A percentile compares a stretch with the other conserved stretches of the same genome.
phyloP scores from a whole-genome alignment of 2,329 filamentous ascomycete genomes.

The Penicillium sp. region DNA sequence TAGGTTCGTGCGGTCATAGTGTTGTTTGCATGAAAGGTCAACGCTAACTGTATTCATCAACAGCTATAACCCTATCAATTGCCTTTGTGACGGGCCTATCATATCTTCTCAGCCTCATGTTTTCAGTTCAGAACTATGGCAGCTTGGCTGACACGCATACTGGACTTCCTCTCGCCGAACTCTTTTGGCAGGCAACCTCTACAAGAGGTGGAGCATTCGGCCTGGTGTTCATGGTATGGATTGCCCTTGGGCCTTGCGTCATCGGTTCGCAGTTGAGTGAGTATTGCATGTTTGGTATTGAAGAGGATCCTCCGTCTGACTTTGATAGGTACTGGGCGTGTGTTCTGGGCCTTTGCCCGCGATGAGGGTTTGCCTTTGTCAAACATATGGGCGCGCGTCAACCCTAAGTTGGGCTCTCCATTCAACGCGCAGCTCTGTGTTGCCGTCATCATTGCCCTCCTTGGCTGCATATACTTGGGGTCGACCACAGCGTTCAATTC shows the following conservation, averaged over 20 bases:
- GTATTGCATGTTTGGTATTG: slow-evolving; percentile 36
- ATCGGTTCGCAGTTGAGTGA: slow-evolving; percentile 35
- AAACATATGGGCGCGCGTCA: slow-evolving; percentile 42
- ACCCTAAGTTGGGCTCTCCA: slow-evolving; percentile 43
- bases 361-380: slow-evolving; percentile 47
- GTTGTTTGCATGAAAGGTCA: slow-evolving; percentile 8
- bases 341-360: slow-evolving; percentile 59
- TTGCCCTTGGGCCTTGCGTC: slow-evolving; percentile 35
- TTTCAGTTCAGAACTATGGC: slow-evolving; percentile 50
- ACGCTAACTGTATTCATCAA: neutral
- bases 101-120: slow-evolving; percentile 54
- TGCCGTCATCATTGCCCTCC: slow-evolving; percentile 50
- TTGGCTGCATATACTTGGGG: slow-evolving; percentile 66
- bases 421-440: slow-evolving; percentile 57
- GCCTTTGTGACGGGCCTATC: slow-evolving; percentile 51
- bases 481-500: slow-evolving; percentile 66
- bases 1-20: slow-evolving; percentile 18
- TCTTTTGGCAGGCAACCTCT: slow-evolving; percentile 60
- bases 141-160: slow-evolving; percentile 38
- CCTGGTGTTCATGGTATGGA: slow-evolving; percentile 45
- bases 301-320: neutral
- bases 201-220: slow-evolving; percentile 52
- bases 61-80: slow-evolving; percentile 48
- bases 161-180: slow-evolving; percentile 63
- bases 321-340: slow-evolving; percentile 48